Evolutionary conservation across 345 rosid genomes (phyloP), one percentile per base, ranked within the genome.

Genomic region (Populus pruinosa): DNA sequence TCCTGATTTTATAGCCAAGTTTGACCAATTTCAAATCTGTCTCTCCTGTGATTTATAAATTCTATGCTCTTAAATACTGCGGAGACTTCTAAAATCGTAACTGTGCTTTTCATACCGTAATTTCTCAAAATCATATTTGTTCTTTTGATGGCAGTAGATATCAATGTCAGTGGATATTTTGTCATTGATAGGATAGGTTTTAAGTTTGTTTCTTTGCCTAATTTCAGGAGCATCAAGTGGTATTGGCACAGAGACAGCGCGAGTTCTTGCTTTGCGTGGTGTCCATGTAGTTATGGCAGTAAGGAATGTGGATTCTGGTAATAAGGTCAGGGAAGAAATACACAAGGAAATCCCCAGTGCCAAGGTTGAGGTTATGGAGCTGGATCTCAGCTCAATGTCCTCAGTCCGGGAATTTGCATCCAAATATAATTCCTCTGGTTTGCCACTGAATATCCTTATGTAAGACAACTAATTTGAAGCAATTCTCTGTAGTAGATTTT

Each of bases 151-250:
- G 9, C 35, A n/a, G 27, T 61, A 5, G 3, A 73, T 11, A 1
- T 59, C 13, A 16, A n/a, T 36, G 53, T 13, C 67, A 11, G 2
- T 8, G 21, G 61, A 1, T 14, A 31, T 36, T 21, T n/a, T 10
- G 50, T n/a, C 23, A 43, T 11, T 2, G 5, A 31, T 64, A 64
- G 67, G 67, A 23, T 66, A 66, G 69, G 18, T 20, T 56, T 21
- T 63, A 43, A 69, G 61, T 76, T 44, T 50, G 2, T n/a, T 56
- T 62, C 49, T 23, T 27, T 44, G 33, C 20, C 50, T 25, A 16
- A 70, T 39, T 59, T 79, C 75, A 86, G 87, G 88, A 73, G 78
- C 87, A n/a, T 71, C 86, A 9, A 86, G 86, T 74, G 88, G 88
- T 9, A 71, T 86, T 20, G 88, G 88, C 8, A 47, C 21, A 43